Evolutionary conservation across 495 filamentous ascomycete species (phyloP).

Genomic region (Penicillium cinerascens): DNA sequence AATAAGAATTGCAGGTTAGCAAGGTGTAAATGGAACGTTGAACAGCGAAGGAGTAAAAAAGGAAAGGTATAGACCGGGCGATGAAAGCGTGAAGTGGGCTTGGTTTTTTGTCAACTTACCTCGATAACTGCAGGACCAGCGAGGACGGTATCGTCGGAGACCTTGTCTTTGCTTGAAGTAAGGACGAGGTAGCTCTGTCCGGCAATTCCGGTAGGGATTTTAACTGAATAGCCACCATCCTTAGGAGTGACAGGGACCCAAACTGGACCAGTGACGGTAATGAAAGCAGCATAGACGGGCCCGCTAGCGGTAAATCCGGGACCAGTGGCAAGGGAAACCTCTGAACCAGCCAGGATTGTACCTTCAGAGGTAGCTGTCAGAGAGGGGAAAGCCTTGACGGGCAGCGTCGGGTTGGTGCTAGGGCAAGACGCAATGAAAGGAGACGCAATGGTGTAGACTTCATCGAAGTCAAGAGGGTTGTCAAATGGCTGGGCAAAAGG

Average conservation of each 20-base stretch:
- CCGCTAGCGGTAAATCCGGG: constrained; percentile 3
- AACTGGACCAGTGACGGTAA: constrained; percentile 36
- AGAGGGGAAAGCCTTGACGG: constrained; percentile 55
- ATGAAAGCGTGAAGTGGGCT: neutral
- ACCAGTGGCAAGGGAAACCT: constrained; percentile 10
- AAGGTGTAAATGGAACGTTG: no score
- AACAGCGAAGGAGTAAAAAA: no score
- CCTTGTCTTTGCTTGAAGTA: constrained; percentile 13
- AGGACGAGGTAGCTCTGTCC: constrained; percentile 36
- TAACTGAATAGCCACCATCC: constrained; percentile 8
- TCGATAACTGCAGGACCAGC: constrained; percentile 32
- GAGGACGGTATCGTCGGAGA: constrained; percentile 22
- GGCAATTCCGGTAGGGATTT: constrained; percentile 28
- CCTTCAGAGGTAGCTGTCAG: constrained; percentile 21
- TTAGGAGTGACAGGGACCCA: constrained; percentile 20
- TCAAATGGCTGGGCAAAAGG: constrained; percentile 59
- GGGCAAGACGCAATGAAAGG: constrained; percentile 59
- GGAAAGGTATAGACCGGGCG: no score
- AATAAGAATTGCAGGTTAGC: no score
- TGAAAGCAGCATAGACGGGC: constrained; percentile 26
- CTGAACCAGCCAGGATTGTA: constrained; percentile 11
- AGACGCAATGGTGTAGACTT: constrained; percentile 58
- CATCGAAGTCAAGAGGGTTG: constrained; percentile 51
- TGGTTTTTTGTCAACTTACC: constrained; percentile 10
- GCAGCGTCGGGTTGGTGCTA: constrained; percentile 46